Base-by-base conservation (phyloP, 2,329 filamentous ascomycete genomes). In the Fusarium pseudonygamai region DNA sequence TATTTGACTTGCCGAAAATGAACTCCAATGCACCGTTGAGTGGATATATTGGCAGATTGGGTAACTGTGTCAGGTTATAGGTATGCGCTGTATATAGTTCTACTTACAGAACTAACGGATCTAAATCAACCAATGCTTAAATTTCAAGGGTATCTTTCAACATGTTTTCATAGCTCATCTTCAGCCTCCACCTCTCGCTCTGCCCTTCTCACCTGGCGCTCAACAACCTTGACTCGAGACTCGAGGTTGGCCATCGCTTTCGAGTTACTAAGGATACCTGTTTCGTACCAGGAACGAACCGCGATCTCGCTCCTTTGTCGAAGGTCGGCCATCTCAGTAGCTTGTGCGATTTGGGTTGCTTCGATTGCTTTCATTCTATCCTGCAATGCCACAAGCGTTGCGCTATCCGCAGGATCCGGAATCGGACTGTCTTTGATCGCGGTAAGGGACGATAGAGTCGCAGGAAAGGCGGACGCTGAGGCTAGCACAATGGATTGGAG, bases 181-280 rank as follows among this genome's bases (percentile, higher is more conserved):
- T 76, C 77, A 24, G 71, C 74, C 30, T 78, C 77, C 24, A 72
- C 30, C 30, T 78, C 75, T 24, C 73, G 87, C 81, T 95, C 93
- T 57, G 85, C 85, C 77, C 92, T 87, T 79, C 90, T 86, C 6
- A 96, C 85, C 14, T 85, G 85, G 61, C 89, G 87, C 82, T 96
- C 93, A 13, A 90, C 87, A 68, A 86, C 84, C 80, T 89, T 88
- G 18, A 95, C 81, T 56, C 92, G 86, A 39, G 88, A 87, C 82
- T 97, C 93, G 78, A 92, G 90, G 58, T 92, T 90, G 28, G 92
- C 92, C 84, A 94, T 91, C 65, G 88, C 88, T 74, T 90, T 88
- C 0, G 92, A 92, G 74, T 89, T 90, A 16, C 88, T 87, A 53
- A 97, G 84, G 47, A 96, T 86, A 7, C 90, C 89, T 30, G 89